Conservation (phyloP, 371 early-diverging fungal species). For the Rhizopus microsporus region DNA sequence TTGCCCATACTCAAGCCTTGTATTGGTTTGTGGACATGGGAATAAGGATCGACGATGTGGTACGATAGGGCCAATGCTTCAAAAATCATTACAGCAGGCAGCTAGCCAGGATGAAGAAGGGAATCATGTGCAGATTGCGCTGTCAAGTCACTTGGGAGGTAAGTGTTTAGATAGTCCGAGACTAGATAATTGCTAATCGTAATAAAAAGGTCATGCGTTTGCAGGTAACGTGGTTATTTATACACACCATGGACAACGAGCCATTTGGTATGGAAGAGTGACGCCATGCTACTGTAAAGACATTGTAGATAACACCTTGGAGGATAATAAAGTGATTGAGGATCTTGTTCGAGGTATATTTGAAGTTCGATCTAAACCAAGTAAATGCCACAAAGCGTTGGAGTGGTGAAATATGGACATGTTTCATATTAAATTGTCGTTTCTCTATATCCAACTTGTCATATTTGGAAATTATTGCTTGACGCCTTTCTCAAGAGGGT, state of each 20-base stretch:
- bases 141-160: slow-evolving; percentile 47
- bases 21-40: slow-evolving; percentile 43
- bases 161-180: neutral
- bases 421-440: neutral
- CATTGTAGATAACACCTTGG: slow-evolving; percentile 31
- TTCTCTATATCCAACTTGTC: neutral
- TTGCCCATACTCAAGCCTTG: slow-evolving; percentile 23
- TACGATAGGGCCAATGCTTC: slow-evolving; percentile 40
- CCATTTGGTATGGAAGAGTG: slow-evolving; percentile 49
- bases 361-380: slow-evolving; percentile 27
- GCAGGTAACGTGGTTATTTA: slow-evolving; percentile 45
- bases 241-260: slow-evolving; percentile 37
- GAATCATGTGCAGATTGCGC: slow-evolving; percentile 19
- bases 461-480: too few species aligned
- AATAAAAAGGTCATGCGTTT: slow-evolving; percentile 35
- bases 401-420: slow-evolving; percentile 20
- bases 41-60: slow-evolving; percentile 43
- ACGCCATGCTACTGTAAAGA: slow-evolving; percentile 43
- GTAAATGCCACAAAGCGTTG: slow-evolving; percentile 12
- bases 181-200: neutral
- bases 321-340: slow-evolving; percentile 33
- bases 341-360: slow-evolving; percentile 38
- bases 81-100: slow-evolving; percentile 27
- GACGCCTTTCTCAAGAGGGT: too few species aligned
- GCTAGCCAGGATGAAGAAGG: slow-evolving; percentile 9